Evolutionary conservation across 2,329 filamentous ascomycete species (phyloP), one percentile per base, ranked within the genome.

Genomic region (Monilinia vaccinii-corymbosi): DNA sequence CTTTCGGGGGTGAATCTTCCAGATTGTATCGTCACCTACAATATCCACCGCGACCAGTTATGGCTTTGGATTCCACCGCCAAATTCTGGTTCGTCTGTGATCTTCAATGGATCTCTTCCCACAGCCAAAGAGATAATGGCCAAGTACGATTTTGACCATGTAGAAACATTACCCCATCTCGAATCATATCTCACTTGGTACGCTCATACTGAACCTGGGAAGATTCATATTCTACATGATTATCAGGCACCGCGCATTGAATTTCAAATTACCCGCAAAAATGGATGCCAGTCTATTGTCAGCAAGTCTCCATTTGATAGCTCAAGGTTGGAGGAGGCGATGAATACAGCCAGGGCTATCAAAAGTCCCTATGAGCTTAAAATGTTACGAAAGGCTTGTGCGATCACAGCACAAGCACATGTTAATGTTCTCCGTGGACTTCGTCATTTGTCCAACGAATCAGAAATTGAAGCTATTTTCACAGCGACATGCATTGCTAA

Each of bases 301-400:
- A 44, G 45, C n/a, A 38, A 38, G n/a, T 51, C 56, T 31, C 58
- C 67, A 32, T 73, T 85, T 63, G 78, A 87, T 71, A 72, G 73
- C 47, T 70, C 71, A 16, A 75, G 73, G 11, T 78, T 97, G 11
- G 81, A 81, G 64, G 80, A 80, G 1, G 88, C 89, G 53, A 92
- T 97, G 74, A 87, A 96, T 70, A 80, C 84, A 58, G 86, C 87
- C 25, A 87, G 93, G 36, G 87, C 93, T 1, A 79, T 89, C 73
- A 97, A 97, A 76, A 86, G 89, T 50, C 79, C 82, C n/a, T 90
- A 95, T 71, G 93, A 99, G 71, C 80, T 97, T 56, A 84, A 83
- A 4, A 81, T 94, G 66, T 87, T 97, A 69, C 84, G 87, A 18
- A 85, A 85, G 61, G 93, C 94, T 38, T 94, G 92, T 70, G 81